Percentiles rank a stretch among this genome's conserved stretches.
These are phyloP conservation scores for Fimicolochytrium jonesii DNA, from an alignment of 192 early-diverging fungal genomes.

Conservation along the genomic window DNA sequence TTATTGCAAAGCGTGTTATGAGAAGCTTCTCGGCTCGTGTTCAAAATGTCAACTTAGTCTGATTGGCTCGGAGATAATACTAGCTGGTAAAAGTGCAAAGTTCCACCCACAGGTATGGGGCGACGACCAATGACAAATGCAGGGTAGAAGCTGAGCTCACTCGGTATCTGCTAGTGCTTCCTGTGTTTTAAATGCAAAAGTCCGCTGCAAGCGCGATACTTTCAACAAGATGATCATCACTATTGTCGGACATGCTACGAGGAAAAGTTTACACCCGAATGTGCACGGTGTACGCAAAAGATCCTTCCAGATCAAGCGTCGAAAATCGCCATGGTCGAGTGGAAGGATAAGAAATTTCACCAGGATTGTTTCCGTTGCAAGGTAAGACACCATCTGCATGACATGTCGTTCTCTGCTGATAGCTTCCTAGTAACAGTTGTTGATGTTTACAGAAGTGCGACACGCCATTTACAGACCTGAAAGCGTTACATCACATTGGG, in stretches of 20 bases:
- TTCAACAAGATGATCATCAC: conserved; percentile 11
- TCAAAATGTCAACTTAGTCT: conserved; percentile 8
- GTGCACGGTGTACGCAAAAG: conserved; percentile 6
- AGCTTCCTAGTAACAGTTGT: not conserved
- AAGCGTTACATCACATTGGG: conserved; percentile 16
- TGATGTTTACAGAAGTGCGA: conserved; percentile 8
- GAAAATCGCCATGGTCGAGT: conserved; percentile 21
- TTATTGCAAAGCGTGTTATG: conserved; percentile 13
- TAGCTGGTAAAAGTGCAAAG: conserved; percentile 19
- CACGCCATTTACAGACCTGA: conserved; percentile 17
- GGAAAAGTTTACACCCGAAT: conserved; percentile 2
- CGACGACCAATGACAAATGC: no score
- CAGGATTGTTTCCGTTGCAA: conserved; percentile 20
- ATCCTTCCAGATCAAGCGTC: conserved; percentile 14
- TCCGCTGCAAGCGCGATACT: conserved; percentile 19
- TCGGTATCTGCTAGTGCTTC: conserved; percentile 18
- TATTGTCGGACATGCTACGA: conserved; percentile 21
- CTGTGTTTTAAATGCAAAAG: conserved; percentile 15
- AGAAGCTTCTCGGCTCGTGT: conserved; percentile 17
- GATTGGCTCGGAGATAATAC: conserved; percentile 5
- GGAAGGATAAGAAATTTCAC: conserved; percentile 21
- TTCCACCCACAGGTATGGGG: conserved; percentile 23
- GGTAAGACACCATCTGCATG: not conserved
- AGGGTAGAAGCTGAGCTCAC: not conserved
- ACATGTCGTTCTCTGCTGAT: not conserved